Percentiles rank a stretch among this genome's conserved stretches.
phyloP scores from a whole-genome alignment of 768 basidiomycete genomes.

The Lyophyllum decastes region DNA sequence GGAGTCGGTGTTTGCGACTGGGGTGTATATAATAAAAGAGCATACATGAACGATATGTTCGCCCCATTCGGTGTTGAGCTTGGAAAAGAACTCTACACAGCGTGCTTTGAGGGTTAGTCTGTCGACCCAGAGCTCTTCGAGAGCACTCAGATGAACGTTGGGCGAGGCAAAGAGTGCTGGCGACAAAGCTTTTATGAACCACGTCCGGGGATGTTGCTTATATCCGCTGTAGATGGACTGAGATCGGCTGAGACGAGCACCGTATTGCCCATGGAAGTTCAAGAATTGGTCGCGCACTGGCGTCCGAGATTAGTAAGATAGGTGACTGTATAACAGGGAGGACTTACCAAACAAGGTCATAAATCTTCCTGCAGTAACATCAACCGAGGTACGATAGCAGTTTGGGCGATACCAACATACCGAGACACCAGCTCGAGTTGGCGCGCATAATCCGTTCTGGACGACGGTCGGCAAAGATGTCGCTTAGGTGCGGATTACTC shows the following conservation, averaged over 20 bases:
- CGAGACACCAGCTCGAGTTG: conserved; percentile 13
- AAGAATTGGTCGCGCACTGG: conserved; percentile 28
- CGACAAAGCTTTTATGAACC: conserved; percentile 34
- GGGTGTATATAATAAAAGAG: background rate
- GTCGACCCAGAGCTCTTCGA: conserved; percentile 53
- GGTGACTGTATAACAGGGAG: background rate
- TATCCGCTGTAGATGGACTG: conserved; percentile 27
- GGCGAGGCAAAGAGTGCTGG: conserved; percentile 49
- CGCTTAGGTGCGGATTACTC: background rate
- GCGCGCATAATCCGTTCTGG: background rate
- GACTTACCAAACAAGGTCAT: conserved; percentile 12
- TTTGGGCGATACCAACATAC: background rate
- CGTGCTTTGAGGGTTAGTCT: conserved; percentile 32
- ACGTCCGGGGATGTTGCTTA: conserved; percentile 25
- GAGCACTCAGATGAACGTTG: conserved; percentile 35
- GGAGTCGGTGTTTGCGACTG: background rate
- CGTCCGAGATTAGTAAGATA: background rate
- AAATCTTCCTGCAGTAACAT: conserved; percentile 12
- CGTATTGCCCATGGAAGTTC: conserved; percentile 44
- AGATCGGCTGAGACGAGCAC: conserved; percentile 39
- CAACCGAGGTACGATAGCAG: background rate
- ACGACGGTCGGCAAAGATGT: background rate
- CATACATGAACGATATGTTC: conserved; percentile 10
- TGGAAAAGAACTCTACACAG: conserved; percentile 41
- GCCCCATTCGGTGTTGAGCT: conserved; percentile 22